phyloP scores from a whole-genome alignment of 1,139 yeast genomes.

The Casaregolazyma lundiana region DNA sequence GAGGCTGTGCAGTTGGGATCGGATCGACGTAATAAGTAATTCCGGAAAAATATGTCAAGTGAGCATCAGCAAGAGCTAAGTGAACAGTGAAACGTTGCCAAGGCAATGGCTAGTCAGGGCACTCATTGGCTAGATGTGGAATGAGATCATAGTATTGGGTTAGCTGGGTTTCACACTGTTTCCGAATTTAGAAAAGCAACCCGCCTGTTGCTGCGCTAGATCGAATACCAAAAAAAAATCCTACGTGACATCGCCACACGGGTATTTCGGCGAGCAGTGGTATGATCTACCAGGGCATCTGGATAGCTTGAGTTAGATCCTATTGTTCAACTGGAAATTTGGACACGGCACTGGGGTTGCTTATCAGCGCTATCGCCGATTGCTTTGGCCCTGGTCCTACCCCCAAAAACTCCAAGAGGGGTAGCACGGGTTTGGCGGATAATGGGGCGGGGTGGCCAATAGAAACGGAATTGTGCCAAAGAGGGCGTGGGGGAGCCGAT shows the following conservation, averaged over 20 bases:
- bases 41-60: too few relatives aligned
- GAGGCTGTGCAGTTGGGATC: too few relatives aligned
- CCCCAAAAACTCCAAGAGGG: background rate
- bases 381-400: background rate
- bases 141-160: background rate
- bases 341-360: background rate
- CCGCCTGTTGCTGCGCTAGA: background rate
- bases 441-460: background rate
- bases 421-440: background rate
- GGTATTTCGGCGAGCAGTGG: background rate
- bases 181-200: background rate
- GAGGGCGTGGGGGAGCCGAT: background rate
- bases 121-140: background rate
- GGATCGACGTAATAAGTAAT: background rate
- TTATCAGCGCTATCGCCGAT: constrained; percentile 1
- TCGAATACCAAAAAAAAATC: background rate
- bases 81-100: background rate
- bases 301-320: too few relatives aligned
- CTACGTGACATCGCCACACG: too few relatives aligned
- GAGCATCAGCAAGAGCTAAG: too few relatives aligned
- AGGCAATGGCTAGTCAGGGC: background rate
- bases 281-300: too few relatives aligned
- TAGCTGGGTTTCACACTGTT: background rate
- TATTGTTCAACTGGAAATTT: too few relatives aligned
- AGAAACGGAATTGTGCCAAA: background rate